Conservation (phyloP, 2,329 filamentous ascomycete species). For the Epichloe glyceriae region DNA sequence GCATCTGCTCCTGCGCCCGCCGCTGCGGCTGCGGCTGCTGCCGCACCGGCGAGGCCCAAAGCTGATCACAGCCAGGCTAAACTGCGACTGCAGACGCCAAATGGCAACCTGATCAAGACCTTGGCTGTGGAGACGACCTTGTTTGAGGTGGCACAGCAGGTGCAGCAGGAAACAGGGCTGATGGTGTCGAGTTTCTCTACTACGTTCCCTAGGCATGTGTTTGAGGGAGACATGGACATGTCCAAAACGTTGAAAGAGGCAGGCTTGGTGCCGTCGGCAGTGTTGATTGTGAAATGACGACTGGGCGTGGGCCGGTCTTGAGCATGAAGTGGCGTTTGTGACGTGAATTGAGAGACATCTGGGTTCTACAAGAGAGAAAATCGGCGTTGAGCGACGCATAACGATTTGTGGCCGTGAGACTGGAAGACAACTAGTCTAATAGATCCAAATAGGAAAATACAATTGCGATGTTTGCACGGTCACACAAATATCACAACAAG, state of each 20-base stretch:
- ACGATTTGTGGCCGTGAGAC: no score
- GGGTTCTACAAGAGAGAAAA: not conserved
- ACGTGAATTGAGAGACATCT: not conserved
- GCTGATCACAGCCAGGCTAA: slow-evolving; percentile 69
- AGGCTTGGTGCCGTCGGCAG: slow-evolving; percentile 81
- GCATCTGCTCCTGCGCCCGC: slow-evolving; percentile 23
- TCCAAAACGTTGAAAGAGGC: slow-evolving; percentile 88
- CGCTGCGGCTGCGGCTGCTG: slow-evolving; percentile 23
- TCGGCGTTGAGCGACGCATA: not conserved
- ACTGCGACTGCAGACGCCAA: slow-evolving; percentile 62
- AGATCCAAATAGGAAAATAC: not conserved
- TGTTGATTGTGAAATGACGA: slow-evolving; percentile 55
- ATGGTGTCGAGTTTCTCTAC: slow-evolving; percentile 66
- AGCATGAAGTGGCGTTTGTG: not conserved
- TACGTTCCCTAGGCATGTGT: slow-evolving; percentile 80
- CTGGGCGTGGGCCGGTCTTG: not conserved
- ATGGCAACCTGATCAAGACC: slow-evolving; percentile 72
- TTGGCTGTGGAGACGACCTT: slow-evolving; percentile 81
- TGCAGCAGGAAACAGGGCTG: slow-evolving; percentile 58
- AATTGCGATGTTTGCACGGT: no score
- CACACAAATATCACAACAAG: no score
- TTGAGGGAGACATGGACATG: slow-evolving; percentile 56
- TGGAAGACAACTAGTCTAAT: not conserved
- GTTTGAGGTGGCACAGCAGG: slow-evolving; percentile 74
- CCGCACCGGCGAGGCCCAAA: slow-evolving; percentile 46